Percentiles rank a stretch among this genome's conserved stretches.
These are phyloP conservation scores for Talaromyces nanjingensis DNA, from an alignment of 495 filamentous ascomycete species.

Conservation along the genomic window DNA sequence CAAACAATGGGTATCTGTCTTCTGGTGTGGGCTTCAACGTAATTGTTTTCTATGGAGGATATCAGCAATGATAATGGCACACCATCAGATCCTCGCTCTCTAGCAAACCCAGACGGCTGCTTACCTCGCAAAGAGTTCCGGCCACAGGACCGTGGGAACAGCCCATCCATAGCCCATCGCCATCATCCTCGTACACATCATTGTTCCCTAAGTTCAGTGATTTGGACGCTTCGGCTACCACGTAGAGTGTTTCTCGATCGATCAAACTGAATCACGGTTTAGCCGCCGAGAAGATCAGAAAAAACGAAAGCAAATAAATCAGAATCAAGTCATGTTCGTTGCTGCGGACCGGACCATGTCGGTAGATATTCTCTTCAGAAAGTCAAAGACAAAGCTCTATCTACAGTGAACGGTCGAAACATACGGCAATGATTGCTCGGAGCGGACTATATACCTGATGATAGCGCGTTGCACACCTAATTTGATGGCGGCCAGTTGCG, in stretches of 20 bases:
- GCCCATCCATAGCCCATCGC: conserved; percentile 41
- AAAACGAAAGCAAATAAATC: background rate
- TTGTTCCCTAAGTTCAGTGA: conserved; percentile 26
- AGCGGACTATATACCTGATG: conserved; percentile 16
- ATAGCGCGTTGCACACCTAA: conserved; percentile 39
- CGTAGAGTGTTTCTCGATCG: conserved; percentile 49
- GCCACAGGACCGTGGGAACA: conserved; percentile 33
- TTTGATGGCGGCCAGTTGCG: conserved; percentile 41
- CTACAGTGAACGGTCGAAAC: background rate
- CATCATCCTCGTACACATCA: conserved; percentile 22
- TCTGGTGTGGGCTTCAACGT: conserved; percentile 29
- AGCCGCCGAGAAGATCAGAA: background rate
- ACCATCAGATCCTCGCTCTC: background rate
- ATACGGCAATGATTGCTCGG: conserved; percentile 9
- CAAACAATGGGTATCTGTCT: conserved; percentile 27
- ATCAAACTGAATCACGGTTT: conserved; percentile 36
- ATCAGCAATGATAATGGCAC: background rate
- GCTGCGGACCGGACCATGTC: background rate
- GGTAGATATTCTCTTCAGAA: background rate
- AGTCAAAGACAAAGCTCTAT: background rate
- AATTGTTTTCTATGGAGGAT: conserved; percentile 18
- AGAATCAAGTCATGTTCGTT: background rate
- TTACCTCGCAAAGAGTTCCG: conserved; percentile 15
- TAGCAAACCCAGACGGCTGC: no score
- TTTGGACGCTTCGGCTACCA: conserved; percentile 48